Conservation (phyloP, 768 basidiomycete genomes). For the Lyophyllum decastes region DNA sequence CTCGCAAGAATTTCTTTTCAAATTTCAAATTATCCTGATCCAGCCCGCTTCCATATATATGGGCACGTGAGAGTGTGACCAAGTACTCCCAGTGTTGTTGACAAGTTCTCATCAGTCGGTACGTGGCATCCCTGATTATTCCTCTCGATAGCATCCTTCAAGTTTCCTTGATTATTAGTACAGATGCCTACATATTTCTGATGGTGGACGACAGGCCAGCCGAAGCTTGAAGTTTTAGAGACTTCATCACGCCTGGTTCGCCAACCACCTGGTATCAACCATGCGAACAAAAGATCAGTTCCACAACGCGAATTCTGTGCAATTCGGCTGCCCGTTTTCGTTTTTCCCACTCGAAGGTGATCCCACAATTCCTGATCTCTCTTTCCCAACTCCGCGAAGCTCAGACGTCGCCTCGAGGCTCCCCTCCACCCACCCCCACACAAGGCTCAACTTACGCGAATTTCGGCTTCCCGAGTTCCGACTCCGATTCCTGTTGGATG, state of each 20-base stretch:
- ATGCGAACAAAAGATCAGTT: not conserved
- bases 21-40: not conserved
- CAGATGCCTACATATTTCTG: too few relatives aligned
- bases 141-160: not conserved
- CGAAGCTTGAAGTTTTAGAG: not conserved
- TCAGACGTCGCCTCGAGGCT: not conserved
- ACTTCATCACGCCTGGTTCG: not conserved
- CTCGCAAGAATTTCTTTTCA: not conserved
- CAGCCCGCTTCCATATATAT: not conserved
- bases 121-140: conserved; percentile 3
- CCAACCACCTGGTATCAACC: too few relatives aligned
- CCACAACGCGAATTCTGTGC: too few relatives aligned
- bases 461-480: conserved; percentile 4
- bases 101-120: not conserved
- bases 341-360: not conserved
- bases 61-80: not conserved
- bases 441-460: conserved; percentile 6
- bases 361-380: not conserved
- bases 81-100: not conserved
- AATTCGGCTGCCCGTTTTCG: not conserved
- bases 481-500: not conserved
- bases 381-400: not conserved
- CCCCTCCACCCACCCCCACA: not conserved
- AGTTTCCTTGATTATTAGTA: too few relatives aligned
- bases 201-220: too few relatives aligned